Conservation (phyloP, 306 rosid genomes). For the Chamaecrista fasciculata region DNA sequence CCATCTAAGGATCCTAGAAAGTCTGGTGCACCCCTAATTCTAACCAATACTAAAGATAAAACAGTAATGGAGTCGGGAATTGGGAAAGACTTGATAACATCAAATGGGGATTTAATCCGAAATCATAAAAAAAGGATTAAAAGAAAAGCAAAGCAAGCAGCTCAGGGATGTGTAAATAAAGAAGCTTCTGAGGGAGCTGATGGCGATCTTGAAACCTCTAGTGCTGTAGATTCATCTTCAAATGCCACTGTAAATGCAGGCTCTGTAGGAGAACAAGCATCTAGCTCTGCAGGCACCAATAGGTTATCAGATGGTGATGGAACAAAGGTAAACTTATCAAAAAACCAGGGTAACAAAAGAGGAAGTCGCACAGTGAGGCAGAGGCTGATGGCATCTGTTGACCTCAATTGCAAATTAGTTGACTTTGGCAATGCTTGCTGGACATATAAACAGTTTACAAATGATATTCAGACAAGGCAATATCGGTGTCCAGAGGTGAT, state of each 20-base stretch:
- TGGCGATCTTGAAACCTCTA: constrained; percentile 48
- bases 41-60: constrained; percentile 58
- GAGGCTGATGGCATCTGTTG: constrained; percentile 67
- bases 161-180: constrained; percentile 71
- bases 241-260: constrained; percentile 26
- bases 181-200: constrained; percentile 59
- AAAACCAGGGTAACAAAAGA: constrained; percentile 50
- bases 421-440: constrained; percentile 99
- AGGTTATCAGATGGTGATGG: constrained; percentile 58
- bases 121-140: constrained; percentile 85
- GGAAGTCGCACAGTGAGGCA: constrained; percentile 72
- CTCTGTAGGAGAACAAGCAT: constrained; percentile 45
- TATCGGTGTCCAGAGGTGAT: constrained; percentile 97
- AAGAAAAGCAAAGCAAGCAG: constrained; percentile 94
- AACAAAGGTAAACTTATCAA: constrained; percentile 30
- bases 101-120: constrained; percentile 68
- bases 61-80: constrained; percentile 45
- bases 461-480: constrained; percentile 92
- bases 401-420: constrained; percentile 86
- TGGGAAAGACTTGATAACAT: constrained; percentile 51
- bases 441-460: constrained; percentile 95
- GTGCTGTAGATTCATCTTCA: constrained; percentile 56
- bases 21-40: constrained; percentile 66
- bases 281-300: constrained; percentile 47
- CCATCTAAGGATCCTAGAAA: constrained; percentile 79